These are phyloP conservation scores for Pichia norvegensis DNA, from an alignment of 1,139 yeast species.

Conservation along the genomic window DNA sequence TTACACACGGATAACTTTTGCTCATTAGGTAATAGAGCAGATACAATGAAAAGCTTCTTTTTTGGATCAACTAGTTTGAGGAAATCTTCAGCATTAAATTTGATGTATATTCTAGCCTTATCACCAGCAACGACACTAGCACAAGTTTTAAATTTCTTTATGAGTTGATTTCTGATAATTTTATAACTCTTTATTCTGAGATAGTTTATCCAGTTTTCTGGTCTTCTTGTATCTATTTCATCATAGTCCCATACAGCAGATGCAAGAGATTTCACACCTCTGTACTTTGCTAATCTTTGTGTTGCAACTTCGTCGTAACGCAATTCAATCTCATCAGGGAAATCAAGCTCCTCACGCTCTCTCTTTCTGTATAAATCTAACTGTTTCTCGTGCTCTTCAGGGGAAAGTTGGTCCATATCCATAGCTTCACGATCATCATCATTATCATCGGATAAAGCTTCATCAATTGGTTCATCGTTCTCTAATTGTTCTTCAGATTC, in stretches of 20 bases:
- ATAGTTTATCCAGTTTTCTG: conserved; percentile 70
- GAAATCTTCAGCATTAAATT: conserved; percentile 49
- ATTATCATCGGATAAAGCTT: conserved; percentile 28
- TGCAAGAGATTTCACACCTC: conserved; percentile 80
- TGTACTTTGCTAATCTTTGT: conserved; percentile 65
- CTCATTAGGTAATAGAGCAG: conserved; percentile 76
- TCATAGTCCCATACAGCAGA: conserved; percentile 84
- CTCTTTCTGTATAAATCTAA: conserved; percentile 57
- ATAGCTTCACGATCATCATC: conserved; percentile 26
- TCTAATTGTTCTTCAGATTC: conserved; percentile 16
- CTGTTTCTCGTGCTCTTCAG: conserved; percentile 81
- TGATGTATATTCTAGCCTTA: conserved; percentile 50
- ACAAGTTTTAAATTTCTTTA: conserved; percentile 52
- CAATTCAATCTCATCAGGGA: conserved; percentile 92
- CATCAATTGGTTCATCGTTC: conserved; percentile 32
- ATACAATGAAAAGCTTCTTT: conserved; percentile 50
- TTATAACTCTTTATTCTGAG: conserved; percentile 70
- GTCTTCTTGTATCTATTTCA: conserved; percentile 65
- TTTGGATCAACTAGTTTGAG: conserved; percentile 35
- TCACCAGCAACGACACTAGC: conserved; percentile 64
- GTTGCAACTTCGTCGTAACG: conserved; percentile 68
- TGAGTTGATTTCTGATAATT: conserved; percentile 63
- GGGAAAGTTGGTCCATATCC: conserved; percentile 46
- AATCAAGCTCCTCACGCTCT: conserved; percentile 80
- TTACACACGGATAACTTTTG: conserved; percentile 79